Percentiles rank a stretch among this genome's conserved stretches.
Conservation (phyloP, 768 basidiomycete genomes). For the Termitomyces eurrhizus region DNA sequence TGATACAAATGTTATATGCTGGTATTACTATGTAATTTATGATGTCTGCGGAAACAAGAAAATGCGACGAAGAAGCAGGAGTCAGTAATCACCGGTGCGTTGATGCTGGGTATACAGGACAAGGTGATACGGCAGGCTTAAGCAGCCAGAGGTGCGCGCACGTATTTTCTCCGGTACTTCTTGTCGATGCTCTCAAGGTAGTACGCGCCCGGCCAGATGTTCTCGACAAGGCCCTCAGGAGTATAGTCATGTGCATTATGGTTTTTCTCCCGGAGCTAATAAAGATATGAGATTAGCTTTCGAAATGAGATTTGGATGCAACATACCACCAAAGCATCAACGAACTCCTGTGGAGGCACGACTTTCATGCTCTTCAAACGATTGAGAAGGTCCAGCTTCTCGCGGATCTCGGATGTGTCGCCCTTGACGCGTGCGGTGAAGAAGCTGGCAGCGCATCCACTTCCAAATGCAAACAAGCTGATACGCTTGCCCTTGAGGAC, state of each 20-base stretch:
- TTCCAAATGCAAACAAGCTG: slow-evolving; percentile 95
- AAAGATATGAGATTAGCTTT: slow-evolving; percentile 5
- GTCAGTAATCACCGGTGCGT: slow-evolving; percentile 3
- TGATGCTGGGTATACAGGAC: slow-evolving; percentile 10
- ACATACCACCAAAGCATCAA: slow-evolving; percentile 72
- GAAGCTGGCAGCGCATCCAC: slow-evolving; percentile 93
- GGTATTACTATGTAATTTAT: slow-evolving; percentile 12
- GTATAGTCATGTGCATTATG: slow-evolving; percentile 86
- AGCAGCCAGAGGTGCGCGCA: slow-evolving; percentile 39
- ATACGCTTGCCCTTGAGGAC: slow-evolving; percentile 79
- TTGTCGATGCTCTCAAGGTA: slow-evolving; percentile 89
- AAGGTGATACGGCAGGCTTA: slow-evolving; percentile 14
- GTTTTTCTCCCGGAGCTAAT: slow-evolving; percentile 93
- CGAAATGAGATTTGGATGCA: slow-evolving; percentile 1
- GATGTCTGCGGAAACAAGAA: slow-evolving; percentile 11
- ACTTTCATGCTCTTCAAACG: slow-evolving; percentile 86
- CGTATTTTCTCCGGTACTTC: slow-evolving; percentile 91
- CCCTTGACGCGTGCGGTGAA: slow-evolving; percentile 86
- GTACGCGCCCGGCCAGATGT: slow-evolving; percentile 93
- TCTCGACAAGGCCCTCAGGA: slow-evolving; percentile 81
- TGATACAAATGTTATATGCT: slow-evolving; percentile 13
- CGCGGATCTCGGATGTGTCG: slow-evolving; percentile 74
- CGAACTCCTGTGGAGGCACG: slow-evolving; percentile 88
- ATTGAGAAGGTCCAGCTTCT: slow-evolving; percentile 77
- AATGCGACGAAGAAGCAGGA: slow-evolving; percentile 4